These are phyloP conservation scores for Euryodendron excelsum DNA, from an alignment of 148 eudicot genomes.

Conservation along the genomic window DNA sequence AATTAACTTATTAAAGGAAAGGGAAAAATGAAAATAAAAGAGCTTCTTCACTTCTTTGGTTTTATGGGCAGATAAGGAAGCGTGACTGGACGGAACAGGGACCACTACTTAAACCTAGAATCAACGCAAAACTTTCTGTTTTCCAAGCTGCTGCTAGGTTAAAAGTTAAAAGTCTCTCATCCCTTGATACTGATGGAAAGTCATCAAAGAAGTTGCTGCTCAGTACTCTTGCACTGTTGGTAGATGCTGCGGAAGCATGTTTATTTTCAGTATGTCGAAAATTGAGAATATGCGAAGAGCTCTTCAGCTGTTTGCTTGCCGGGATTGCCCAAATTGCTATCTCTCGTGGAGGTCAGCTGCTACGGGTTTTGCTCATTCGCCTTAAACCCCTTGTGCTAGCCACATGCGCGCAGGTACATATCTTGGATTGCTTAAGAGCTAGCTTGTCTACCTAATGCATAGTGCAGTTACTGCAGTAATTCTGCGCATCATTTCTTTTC, in stretches of 20 bases:
- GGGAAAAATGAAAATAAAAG: not conserved
- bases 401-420: conserved; percentile 75
- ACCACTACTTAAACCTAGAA: conserved; percentile 63
- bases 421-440: not conserved
- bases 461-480: conserved; percentile 2
- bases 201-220: conserved; percentile 71
- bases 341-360: conserved; percentile 81
- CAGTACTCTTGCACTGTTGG: conserved; percentile 67
- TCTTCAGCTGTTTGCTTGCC: conserved; percentile 75
- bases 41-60: conserved; percentile 16
- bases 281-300: conserved; percentile 82
- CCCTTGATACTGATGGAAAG: conserved; percentile 71
- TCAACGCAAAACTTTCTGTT: conserved; percentile 70
- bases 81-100: conserved; percentile 93
- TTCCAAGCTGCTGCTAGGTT: conserved; percentile 68
- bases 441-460: conserved; percentile 8
- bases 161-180: conserved; percentile 56
- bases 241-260: conserved; percentile 91
- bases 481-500: conserved; percentile 20
- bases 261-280: conserved; percentile 82
- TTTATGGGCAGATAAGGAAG: conserved; percentile 76
- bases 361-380: conserved; percentile 84
- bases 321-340: conserved; percentile 80
- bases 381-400: conserved; percentile 84
- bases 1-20: not conserved